Base-by-base conservation (phyloP, 2,329 filamentous ascomycete species). In the Podosphaera fusca region DNA sequence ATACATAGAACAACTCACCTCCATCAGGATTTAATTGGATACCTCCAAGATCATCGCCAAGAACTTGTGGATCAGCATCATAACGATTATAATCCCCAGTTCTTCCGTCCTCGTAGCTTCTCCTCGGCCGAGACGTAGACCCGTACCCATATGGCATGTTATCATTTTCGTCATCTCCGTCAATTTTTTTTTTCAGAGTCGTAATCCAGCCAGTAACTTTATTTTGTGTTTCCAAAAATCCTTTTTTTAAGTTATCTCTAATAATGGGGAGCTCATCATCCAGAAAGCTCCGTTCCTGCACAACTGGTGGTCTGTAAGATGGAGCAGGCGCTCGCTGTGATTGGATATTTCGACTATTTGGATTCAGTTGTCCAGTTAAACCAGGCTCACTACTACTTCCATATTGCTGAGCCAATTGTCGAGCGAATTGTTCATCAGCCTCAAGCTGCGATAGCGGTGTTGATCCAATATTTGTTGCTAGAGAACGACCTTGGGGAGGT, bases 191-290 rank as follows among this genome's bases (percentile, higher is more conserved):
- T 73, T 87, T 92, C 67, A 98, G 74, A 61, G 81, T 88, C 55
- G 79, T 85, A 64, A 98, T 87, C 89, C 90, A 96, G 55, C 80
- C 79, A 71, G 94, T 96, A 64, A 98, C 85, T 67, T 86, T 94
- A 57, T 79, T 82, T 71, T 96, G 92, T 1, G 92, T 96, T 67
- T 98, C 89, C 57, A 88, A 66, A 71, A 98, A 98, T 3, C 92
- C 92, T 71, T 96, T 94, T 67, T 84, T 84, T 63, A 98, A 78
- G 66, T 94, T 95, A 67, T 95, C 87, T 62, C 82, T 83, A 67
- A 98, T 95, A 55, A 90, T 81, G 1, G 92, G 90, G 12, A 98
- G 78, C 63, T 98, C 92, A 65, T 98, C 92, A 64, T 98, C 92
- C 63, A 96, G 80, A 70, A 98, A 98, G 72, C 80, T 95, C 66